A percentile compares a stretch with the other conserved stretches of the same genome.
Evolutionary conservation across 164 flowering plant species (phyloP).

Genomic region (Liriodendron chinense): DNA sequence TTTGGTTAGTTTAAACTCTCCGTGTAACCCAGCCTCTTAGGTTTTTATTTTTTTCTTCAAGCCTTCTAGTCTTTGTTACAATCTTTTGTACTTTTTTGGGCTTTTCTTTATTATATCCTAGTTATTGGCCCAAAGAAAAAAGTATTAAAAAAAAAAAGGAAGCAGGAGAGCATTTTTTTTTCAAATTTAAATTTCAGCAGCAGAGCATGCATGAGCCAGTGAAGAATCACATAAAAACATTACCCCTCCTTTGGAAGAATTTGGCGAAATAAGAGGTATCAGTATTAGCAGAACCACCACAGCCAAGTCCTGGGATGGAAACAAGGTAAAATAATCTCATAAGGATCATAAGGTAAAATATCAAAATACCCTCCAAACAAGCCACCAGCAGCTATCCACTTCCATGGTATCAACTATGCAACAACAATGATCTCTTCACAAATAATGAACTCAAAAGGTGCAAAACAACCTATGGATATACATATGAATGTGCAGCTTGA

Average conservation of each 20-base stretch:
- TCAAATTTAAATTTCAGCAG: too few relatives aligned
- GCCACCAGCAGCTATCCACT: not conserved
- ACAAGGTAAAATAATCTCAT: not conserved
- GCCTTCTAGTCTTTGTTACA: too few relatives aligned
- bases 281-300: slow-evolving; percentile 97
- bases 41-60: too few relatives aligned
- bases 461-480: too few relatives aligned
- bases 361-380: not conserved
- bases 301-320: slow-evolving; percentile 85
- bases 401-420: not conserved
- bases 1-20: too few relatives aligned
- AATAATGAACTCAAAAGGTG: not conserved
- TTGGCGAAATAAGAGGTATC: slow-evolving; percentile 97
- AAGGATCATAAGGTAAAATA: not conserved
- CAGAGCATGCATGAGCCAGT: not conserved
- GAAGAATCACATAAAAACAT: slow-evolving; percentile 3
- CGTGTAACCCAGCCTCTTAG: too few relatives aligned
- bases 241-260: slow-evolving; percentile 99
- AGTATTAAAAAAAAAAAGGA: not conserved
- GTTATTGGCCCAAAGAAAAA: not conserved
- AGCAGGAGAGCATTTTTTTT: not conserved
- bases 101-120: too few relatives aligned
- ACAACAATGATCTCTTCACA: not conserved
- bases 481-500: too few relatives aligned
- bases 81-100: too few relatives aligned